Conservation (phyloP, 2,329 filamentous ascomycete genomes). For the Massarina eburnea region DNA sequence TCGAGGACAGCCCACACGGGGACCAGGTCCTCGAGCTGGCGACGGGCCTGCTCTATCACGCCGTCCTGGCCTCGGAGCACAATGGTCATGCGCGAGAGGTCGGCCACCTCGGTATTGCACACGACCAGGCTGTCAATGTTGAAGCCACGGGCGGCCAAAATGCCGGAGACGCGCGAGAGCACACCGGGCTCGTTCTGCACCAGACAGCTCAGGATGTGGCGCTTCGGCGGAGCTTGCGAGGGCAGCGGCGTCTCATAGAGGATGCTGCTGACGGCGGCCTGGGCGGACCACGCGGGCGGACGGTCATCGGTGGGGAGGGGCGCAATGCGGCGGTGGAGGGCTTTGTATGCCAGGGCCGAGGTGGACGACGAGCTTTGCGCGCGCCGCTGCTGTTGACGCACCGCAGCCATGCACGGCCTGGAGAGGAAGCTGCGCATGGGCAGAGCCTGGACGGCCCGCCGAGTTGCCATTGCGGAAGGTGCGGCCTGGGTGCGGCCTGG, state of each 20-base stretch:
- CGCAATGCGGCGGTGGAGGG: conserved; percentile 84
- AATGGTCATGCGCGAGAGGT: conserved; percentile 98
- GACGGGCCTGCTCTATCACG: conserved; percentile 92
- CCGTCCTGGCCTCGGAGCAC: conserved; percentile 95
- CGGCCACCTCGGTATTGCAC: conserved; percentile 95
- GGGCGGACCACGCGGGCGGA: conserved; percentile 80
- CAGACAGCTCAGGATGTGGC: conserved; percentile 95
- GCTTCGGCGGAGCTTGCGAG: conserved; percentile 80
- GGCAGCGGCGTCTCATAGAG: conserved; percentile 96
- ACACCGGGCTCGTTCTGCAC: conserved; percentile 99
- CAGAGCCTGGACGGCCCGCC: conserved; percentile 43
- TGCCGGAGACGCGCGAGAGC: conserved; percentile 92
- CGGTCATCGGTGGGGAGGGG: conserved; percentile 77
- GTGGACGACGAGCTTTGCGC: conserved; percentile 67
- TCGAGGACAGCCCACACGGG: conserved; percentile 98
- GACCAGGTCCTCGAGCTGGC: conserved; percentile 94
- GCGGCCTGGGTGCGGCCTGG: conserved; percentile 11
- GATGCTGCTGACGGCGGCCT: conserved; percentile 95
- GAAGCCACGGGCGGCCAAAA: conserved; percentile 93
- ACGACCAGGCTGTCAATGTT: conserved; percentile 99
- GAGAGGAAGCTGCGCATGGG: conserved; percentile 38
- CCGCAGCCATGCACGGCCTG: conserved; percentile 27
- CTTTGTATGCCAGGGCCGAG: conserved; percentile 95
- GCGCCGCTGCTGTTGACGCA: conserved; percentile 33
- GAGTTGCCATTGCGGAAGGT: conserved; percentile 44